Evolutionary conservation across 2,329 filamentous ascomycete genomes (phyloP).

Genomic region (Colletotrichum incanum): DNA sequence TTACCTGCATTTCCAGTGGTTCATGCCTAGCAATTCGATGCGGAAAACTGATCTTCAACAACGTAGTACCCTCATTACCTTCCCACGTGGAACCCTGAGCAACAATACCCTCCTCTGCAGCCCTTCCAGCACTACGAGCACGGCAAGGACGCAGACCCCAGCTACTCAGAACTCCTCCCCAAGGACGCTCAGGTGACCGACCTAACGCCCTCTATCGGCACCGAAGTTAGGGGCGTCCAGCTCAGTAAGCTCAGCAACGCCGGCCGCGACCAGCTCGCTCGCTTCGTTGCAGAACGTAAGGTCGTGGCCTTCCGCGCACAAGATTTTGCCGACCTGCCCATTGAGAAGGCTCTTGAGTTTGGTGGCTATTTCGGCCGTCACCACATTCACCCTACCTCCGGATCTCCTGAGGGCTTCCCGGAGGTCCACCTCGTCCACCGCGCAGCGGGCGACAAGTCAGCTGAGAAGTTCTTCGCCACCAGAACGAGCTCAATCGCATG

Average conservation of each 20-base stretch:
- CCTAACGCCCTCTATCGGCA: conserved; percentile 76
- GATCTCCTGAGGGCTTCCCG: conserved; percentile 76
- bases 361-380: conserved; percentile 79
- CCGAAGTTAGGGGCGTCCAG: conserved; percentile 75
- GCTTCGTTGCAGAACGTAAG: conserved; percentile 76
- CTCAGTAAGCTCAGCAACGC: conserved; percentile 73
- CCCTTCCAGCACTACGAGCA: conserved; percentile 77
- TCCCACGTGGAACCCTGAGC: conserved; percentile 71
- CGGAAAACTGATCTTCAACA: neutral
- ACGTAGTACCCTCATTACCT: conserved; percentile 63
- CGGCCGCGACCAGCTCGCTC: conserved; percentile 77
- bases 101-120: conserved; percentile 71
- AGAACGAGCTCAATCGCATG: conserved; percentile 87
- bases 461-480: conserved; percentile 72
- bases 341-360: conserved; percentile 74
- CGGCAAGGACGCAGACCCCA: conserved; percentile 75
- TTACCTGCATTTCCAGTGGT: no score
- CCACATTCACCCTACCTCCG: conserved; percentile 82
- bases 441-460: conserved; percentile 66
- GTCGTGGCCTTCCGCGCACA: conserved; percentile 80
- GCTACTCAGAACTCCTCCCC: conserved; percentile 73
- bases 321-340: conserved; percentile 74
- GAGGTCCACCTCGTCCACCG: conserved; percentile 80
- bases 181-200: conserved; percentile 63
- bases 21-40: neutral